Base-by-base conservation (phyloP, 805 yeast species). In the Monosporozyma unispora region DNA sequence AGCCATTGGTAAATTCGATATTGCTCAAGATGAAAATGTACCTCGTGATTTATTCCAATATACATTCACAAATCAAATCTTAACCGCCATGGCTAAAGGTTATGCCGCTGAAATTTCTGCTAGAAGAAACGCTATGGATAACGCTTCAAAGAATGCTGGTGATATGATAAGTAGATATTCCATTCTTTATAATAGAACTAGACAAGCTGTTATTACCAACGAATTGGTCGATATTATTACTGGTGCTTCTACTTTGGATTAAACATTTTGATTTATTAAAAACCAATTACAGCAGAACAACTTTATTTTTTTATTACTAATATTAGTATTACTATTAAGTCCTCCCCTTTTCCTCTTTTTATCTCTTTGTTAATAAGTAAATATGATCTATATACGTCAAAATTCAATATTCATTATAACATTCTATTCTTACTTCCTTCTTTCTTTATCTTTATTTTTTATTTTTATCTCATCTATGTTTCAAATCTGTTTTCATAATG, bases 51-150 rank as follows among this genome's bases (percentile, higher is more conserved):
- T 87, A 61, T 70, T 95, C 57, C 95, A 90, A 75, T 88, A 86
- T 75, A 78, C 95, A 45, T 78, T 93, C 61, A 90, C 98, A 58
- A 90, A 87, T 80, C 80, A 88, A 64, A 78, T 91, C 63, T 80
- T 84, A 70, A 74, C 90, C 65, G 97, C 96, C 54, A 79, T 90
- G 79, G 91, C 97, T 57, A 96, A 93, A 70, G 98, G 97, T 73
- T 90, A 91, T 73, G 97, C 98, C 54, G 87, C 98, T 52, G 99
- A 91, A 79, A 80, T 90, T 59, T 84, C 95, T 57, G 96, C 99
- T 53, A 90, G 99, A 83, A 90, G 99, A 82, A 91, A 88, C 70
- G 98, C 99, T 61, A 91, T 91, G 99, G 99, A 91, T 76, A 93
- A 93, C 69, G 99, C 99, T 56, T 89, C 97, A 61, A 91, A 93